Conservation (phyloP, 2,329 filamentous ascomycete genomes). For the Trichoderma oligosporum region DNA sequence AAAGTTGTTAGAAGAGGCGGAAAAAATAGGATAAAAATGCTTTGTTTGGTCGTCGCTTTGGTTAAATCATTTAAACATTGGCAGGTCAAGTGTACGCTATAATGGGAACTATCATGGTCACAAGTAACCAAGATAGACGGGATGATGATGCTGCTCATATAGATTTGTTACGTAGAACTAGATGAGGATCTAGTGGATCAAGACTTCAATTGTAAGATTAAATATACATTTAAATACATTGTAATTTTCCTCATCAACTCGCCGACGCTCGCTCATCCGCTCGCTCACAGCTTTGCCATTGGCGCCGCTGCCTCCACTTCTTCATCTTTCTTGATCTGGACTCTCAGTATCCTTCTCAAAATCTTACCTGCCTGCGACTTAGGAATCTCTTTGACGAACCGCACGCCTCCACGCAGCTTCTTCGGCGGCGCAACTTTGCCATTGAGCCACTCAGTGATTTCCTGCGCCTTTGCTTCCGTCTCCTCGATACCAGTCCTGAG, state of each 20-base stretch:
- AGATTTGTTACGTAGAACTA: constrained; percentile 11
- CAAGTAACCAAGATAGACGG: neutral
- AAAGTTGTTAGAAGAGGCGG: constrained; percentile 80
- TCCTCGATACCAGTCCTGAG: constrained; percentile 35
- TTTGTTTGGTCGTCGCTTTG: neutral
- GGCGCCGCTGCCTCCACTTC: constrained; percentile 3
- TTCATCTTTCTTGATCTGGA: constrained; percentile 37
- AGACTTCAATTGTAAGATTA: constrained; percentile 1
- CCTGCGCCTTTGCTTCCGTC: constrained; percentile 32
- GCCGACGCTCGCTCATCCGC: neutral
- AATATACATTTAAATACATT: neutral
- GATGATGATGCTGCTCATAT: neutral
- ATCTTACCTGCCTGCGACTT: constrained; percentile 61
- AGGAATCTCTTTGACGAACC: constrained; percentile 64
- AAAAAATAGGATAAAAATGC: constrained; percentile 59
- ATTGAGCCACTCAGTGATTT: constrained; percentile 41
- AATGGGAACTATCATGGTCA: neutral
- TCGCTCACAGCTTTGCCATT: constrained; percentile 33
- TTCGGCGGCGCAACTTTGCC: constrained; percentile 63
- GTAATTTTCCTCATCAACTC: neutral
- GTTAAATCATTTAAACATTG: neutral
- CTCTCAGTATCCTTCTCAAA: constrained; percentile 48
- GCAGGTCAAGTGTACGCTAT: neutral
- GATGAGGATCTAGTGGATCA: neutral
- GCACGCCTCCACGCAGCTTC: constrained; percentile 65